Conservation (phyloP, 257 asterid genomes). For the Gentiana macrophylla region DNA sequence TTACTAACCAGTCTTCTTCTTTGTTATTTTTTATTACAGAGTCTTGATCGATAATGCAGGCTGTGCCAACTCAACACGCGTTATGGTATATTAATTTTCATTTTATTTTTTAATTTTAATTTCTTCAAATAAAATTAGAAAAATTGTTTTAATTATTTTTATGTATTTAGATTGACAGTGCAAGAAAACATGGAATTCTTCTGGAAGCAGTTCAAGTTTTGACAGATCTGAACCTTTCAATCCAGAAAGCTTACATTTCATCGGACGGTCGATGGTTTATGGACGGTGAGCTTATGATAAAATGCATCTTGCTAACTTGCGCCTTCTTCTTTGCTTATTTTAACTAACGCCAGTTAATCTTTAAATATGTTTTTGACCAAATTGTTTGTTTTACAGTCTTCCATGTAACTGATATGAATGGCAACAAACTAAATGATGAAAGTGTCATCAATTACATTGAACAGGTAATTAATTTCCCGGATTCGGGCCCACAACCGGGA, state of each 20-base stretch:
- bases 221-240: slow-evolving; percentile 87
- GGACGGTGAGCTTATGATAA: slow-evolving; percentile 54
- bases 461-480: slow-evolving; percentile 37
- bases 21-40: slow-evolving; percentile 33
- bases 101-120: slow-evolving; percentile 1
- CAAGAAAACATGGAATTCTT: slow-evolving; percentile 79
- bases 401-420: slow-evolving; percentile 87
- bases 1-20: slow-evolving; percentile 20
- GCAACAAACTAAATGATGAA: slow-evolving; percentile 82
- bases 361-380: neutral
- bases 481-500: too few relatives aligned
- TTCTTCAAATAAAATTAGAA: neutral
- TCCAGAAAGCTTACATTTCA: slow-evolving; percentile 83
- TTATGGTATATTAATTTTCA: slow-evolving; percentile 40
- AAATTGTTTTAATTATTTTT: neutral
- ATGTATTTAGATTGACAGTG: slow-evolving; percentile 67
- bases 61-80: slow-evolving; percentile 74
- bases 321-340: slow-evolving; percentile 1
- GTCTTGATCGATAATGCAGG: slow-evolving; percentile 96
- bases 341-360: neutral
- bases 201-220: slow-evolving; percentile 93
- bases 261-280: slow-evolving; percentile 99
- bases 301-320: slow-evolving; percentile 11
- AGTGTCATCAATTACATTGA: slow-evolving; percentile 78
- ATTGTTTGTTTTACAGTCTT: slow-evolving; percentile 50